These are phyloP conservation scores for Laburnicola sp. DNA, from an alignment of 2,329 filamentous ascomycete species.

Conservation along the genomic window DNA sequence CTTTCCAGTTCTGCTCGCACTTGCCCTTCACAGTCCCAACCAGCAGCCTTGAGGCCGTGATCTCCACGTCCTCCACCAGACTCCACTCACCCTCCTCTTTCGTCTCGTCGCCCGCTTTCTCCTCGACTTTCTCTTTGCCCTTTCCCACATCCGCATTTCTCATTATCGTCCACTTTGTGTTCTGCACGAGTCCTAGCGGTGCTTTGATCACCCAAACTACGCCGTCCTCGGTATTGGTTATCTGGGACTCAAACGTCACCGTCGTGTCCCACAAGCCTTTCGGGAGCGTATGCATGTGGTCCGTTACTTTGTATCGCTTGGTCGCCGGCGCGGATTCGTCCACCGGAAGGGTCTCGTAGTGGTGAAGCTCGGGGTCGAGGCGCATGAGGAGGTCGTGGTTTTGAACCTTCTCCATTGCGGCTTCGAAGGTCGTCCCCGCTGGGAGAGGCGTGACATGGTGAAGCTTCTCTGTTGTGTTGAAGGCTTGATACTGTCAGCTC, in stretches of 20 bases:
- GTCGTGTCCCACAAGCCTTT: conserved; percentile 43
- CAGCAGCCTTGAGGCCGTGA: conserved; percentile 37
- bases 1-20: conserved; percentile 43
- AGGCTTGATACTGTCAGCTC: conserved; percentile 25
- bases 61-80: conserved; percentile 44
- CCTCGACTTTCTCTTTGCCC: conserved; percentile 15
- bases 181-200: conserved; percentile 40
- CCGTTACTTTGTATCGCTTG: conserved; percentile 44
- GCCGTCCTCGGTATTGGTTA: conserved; percentile 40
- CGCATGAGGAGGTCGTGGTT: conserved; percentile 44
- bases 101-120: conserved; percentile 6
- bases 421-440: conserved; percentile 21
- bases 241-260: conserved; percentile 39
- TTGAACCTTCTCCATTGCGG: conserved; percentile 31
- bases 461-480: conserved; percentile 38
- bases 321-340: conserved; percentile 25
- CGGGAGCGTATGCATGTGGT: conserved; percentile 43
- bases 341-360: conserved; percentile 34
- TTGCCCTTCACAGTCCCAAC: conserved; percentile 43
- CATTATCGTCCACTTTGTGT: conserved; percentile 36
- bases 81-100: conserved; percentile 32
- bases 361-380: conserved; percentile 42
- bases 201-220: conserved; percentile 42
- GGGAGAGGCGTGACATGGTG: conserved; percentile 42
- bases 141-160: conserved; percentile 22